phyloP scores from a whole-genome alignment of 129 eudicot species.

The Saussurea involucrata region DNA sequence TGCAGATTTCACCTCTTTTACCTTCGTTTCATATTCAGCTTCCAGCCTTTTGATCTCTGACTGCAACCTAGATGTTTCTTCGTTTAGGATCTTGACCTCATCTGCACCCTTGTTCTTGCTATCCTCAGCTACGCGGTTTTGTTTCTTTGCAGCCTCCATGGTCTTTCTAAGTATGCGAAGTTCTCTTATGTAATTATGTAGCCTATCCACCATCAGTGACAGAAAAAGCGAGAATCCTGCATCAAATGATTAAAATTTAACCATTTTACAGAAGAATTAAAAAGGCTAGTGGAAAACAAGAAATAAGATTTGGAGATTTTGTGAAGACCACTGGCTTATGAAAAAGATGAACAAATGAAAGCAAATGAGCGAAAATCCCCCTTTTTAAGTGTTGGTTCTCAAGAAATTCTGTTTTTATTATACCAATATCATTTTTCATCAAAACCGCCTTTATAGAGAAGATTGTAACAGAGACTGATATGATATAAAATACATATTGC shows the following conservation, averaged over 20 bases:
- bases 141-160: constrained; percentile 66
- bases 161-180: constrained; percentile 55
- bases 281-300: background rate
- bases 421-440: background rate
- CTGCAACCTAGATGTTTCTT: constrained; percentile 43
- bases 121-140: constrained; percentile 52
- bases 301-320: background rate
- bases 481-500: background rate
- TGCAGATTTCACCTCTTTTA: constrained; percentile 56
- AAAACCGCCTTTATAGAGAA: background rate
- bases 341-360: no score
- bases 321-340: no score
- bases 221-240: constrained; percentile 68
- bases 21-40: constrained; percentile 42
- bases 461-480: background rate
- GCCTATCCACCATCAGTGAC: constrained; percentile 66
- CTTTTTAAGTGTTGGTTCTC: background rate
- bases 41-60: constrained; percentile 45
- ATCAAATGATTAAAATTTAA: background rate
- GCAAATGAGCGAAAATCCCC: background rate
- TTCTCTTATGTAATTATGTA: constrained; percentile 75
- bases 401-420: background rate
- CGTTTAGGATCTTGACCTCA: constrained; percentile 45
- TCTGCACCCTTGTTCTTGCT: constrained; percentile 48
- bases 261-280: background rate